phyloP scores from a whole-genome alignment of 148 eudicot species.

The Rhododendron henanense region DNA sequence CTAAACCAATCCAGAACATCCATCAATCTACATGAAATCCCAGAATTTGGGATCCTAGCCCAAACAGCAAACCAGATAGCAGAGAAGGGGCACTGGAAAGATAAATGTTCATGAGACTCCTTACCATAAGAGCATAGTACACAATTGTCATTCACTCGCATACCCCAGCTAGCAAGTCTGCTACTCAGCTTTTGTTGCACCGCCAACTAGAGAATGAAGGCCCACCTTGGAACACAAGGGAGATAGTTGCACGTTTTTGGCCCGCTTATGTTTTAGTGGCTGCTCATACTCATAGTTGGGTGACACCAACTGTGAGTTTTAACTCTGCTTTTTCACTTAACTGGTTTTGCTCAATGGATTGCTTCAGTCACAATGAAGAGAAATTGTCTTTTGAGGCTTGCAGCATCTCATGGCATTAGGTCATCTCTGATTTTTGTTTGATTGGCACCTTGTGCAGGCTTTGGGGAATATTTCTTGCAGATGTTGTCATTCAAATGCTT shows the following conservation, averaged over 20 bases:
- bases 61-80: neutral
- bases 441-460: constrained; percentile 41
- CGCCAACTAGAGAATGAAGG: too few relatives aligned
- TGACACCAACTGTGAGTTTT: neutral
- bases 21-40: neutral
- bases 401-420: neutral
- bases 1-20: neutral
- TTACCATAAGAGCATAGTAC: neutral
- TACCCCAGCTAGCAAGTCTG: neutral
- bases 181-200: neutral
- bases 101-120: neutral
- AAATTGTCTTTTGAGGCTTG: neutral
- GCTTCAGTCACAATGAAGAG: neutral
- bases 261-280: neutral
- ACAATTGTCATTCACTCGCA: neutral
- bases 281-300: neutral
- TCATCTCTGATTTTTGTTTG: neutral
- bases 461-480: constrained; percentile 94
- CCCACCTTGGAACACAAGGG: neutral
- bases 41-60: neutral
- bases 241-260: neutral
- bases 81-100: neutral
- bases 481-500: constrained; percentile 85
- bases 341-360: neutral
- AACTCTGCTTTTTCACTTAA: neutral